Evolutionary conservation across 257 asterid species (phyloP).

Genomic region (Mitragyna speciosa): DNA sequence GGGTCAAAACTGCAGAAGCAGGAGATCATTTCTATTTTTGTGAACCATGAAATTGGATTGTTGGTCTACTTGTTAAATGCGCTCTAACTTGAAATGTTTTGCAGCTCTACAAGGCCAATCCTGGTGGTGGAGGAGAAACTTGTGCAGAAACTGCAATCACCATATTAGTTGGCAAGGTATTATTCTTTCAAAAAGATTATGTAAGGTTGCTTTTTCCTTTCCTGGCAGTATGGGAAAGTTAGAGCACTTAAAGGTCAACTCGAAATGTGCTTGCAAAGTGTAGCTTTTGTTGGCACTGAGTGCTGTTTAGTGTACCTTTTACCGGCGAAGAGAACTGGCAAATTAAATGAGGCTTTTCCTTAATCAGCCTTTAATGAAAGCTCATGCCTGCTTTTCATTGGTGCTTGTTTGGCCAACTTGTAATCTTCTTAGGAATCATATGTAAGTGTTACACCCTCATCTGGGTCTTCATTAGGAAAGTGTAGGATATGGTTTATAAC

Average conservation of each 20-base stretch:
- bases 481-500: neutral
- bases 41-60: neutral
- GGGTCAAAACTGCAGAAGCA: constrained; percentile 43
- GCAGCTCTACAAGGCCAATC: constrained; percentile 97
- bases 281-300: no score
- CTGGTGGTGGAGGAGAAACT: constrained; percentile 98
- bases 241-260: neutral
- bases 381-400: neutral
- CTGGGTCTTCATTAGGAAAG: neutral
- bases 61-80: constrained; percentile 5
- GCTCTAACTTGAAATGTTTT: constrained; percentile 17
- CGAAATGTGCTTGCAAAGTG: neutral
- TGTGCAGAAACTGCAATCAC: constrained; percentile 93
- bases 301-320: no score
- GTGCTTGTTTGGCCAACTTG: neutral
- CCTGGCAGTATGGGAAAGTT: neutral
- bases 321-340: neutral
- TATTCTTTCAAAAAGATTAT: neutral
- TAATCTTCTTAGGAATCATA: neutral
- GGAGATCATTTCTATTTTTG: constrained; percentile 16
- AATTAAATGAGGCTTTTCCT: neutral
- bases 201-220: neutral
- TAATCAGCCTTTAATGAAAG: neutral
- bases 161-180: constrained; percentile 89
- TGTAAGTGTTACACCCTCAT: neutral